These are phyloP conservation scores for Aegle marmelos DNA, from an alignment of 345 rosid genomes.

Conservation along the genomic window DNA sequence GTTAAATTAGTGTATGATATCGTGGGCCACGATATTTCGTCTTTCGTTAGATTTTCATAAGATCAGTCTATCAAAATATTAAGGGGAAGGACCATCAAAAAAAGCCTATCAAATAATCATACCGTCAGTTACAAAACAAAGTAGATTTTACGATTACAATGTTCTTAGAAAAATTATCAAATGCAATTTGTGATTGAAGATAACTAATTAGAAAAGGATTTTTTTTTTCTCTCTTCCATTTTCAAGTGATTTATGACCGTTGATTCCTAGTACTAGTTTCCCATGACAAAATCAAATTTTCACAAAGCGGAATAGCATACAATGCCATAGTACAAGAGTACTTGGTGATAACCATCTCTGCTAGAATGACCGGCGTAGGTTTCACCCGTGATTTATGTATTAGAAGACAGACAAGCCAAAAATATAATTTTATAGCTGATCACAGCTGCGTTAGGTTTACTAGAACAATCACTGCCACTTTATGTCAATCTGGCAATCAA, in stretches of 20 bases:
- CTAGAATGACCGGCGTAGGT: slow-evolving; percentile 10
- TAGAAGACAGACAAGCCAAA: not conserved
- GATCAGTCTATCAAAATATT: not conserved
- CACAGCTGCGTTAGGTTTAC: not conserved
- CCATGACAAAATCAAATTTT: not conserved
- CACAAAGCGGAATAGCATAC: not conserved
- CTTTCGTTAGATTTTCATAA: slow-evolving; percentile 10
- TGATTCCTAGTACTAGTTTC: slow-evolving; percentile 6
- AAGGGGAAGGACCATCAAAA: not conserved
- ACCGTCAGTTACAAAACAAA: not conserved
- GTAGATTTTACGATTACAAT: not conserved
- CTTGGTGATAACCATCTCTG: not conserved
- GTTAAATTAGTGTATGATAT: slow-evolving; percentile 10
- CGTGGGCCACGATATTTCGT: slow-evolving; percentile 1
- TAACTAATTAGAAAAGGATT: no score
- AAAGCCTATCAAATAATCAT: not conserved
- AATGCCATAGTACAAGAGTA: not conserved
- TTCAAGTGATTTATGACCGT: not conserved
- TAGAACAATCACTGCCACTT: not conserved
- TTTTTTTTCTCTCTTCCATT: not conserved
- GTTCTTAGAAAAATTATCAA: no score
- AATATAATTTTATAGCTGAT: slow-evolving; percentile 13
- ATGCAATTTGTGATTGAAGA: no score
- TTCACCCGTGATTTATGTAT: slow-evolving; percentile 17
- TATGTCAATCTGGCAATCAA: slow-evolving; percentile 2